Evolutionary conservation across 129 eudicot genomes (phyloP), one percentile per base, ranked within the genome.

Genomic region (carrot (Daucus carota)): DNA sequence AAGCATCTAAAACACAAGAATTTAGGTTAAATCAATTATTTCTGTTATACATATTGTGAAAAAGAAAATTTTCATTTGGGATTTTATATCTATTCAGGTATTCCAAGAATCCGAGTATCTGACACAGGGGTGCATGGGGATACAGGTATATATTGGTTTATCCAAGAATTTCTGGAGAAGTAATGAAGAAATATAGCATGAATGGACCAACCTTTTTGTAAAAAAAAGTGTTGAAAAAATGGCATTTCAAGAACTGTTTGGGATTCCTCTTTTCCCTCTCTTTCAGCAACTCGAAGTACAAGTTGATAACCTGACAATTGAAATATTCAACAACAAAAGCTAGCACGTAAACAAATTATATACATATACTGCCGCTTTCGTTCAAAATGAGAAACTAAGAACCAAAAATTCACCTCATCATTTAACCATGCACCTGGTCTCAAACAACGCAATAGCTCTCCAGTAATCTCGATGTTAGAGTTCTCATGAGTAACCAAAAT

Each of bases 191-290:
- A 38, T 3, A 45, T 16, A 62, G 73, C 11, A 45, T 74, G 2
- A 75, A 48, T 31, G 45, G 59, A 84, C 96, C 26, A 73, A 93
- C 98, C 97, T 93, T 91, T 79, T 93, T 93, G 83, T 93, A 93
- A 78, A 93, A 93, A 81, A 93, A 93, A 10, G 98, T 93, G 88
- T 81, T 93, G 71, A 93, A 89, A 87, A 93, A 93, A 86, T 93
- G 98, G 74, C 97, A 93, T 75, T 93, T 93, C 77, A 93, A 80
- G 70, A 85, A 89, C 80, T 89, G 89, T 57, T 90, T 41, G 18
- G 98, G 97, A 79, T 91, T 92, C 80, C 88, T 91, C 66, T 80
- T 89, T 83, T 93, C 98, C 89, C 98, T 91, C 83, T 93, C 98
- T 86, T 89, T 93, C 82, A 93, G 82, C 75, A 93, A 80, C 78